Evolutionary conservation across 306 rosid species (phyloP).

Genomic region (Spatholobus suberectus): DNA sequence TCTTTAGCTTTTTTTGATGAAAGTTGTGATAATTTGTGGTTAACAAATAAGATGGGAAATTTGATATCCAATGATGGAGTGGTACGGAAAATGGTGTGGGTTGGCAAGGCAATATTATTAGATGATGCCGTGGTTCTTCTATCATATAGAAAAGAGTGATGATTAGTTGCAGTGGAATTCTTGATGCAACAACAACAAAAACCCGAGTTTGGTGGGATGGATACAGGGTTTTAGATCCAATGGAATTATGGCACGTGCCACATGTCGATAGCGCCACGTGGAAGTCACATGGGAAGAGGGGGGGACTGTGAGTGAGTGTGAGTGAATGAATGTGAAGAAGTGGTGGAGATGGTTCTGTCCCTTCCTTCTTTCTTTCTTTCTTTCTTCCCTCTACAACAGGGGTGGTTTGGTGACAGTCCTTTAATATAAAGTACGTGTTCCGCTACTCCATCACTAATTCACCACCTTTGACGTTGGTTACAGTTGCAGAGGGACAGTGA

Average conservation of each 20-base stretch:
- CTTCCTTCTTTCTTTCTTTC: neutral
- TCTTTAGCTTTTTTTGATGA: neutral
- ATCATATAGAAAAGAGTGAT: neutral
- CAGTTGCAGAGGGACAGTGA: slow-evolving; percentile 61
- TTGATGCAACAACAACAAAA: slow-evolving; percentile 42
- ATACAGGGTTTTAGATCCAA: slow-evolving; percentile 4
- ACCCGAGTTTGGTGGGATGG: slow-evolving; percentile 40
- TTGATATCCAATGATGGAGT: slow-evolving; percentile 38
- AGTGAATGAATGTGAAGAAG: neutral
- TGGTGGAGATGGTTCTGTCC: slow-evolving; percentile 43
- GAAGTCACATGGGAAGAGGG: slow-evolving; percentile 48
- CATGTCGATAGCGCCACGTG: slow-evolving; percentile 47
- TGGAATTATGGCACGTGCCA: slow-evolving; percentile 34
- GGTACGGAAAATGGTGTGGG: slow-evolving; percentile 30
- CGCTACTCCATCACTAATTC: slow-evolving; percentile 44
- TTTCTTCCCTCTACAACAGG: slow-evolving; percentile 35
- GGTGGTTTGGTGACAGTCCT: slow-evolving; percentile 44
- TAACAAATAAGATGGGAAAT: slow-evolving; percentile 15
- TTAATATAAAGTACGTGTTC: slow-evolving; percentile 50
- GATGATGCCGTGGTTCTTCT: slow-evolving; percentile 7
- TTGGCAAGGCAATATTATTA: neutral
- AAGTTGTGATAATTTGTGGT: neutral
- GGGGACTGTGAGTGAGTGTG: neutral
- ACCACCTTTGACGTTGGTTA: slow-evolving; percentile 57
- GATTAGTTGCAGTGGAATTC: slow-evolving; percentile 32